Evolutionary conservation across 1,139 yeast genomes (phyloP), one percentile per base, ranked within the genome.

Genomic region (Pichiaceae sp.): DNA sequence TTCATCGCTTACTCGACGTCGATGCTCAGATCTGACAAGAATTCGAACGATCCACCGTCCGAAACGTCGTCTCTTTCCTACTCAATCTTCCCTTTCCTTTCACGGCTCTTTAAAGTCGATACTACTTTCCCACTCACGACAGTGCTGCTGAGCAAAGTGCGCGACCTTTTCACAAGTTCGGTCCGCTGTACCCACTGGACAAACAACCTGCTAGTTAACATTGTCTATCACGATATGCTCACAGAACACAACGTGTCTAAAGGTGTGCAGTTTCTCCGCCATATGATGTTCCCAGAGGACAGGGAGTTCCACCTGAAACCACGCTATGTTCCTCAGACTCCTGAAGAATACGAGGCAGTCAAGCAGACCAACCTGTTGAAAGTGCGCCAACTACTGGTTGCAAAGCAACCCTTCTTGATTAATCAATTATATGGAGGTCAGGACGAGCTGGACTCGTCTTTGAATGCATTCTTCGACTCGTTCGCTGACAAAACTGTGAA

Each of bases 401-500:
- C n/a, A 8, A 28, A 16, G 19, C 3, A 27, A 19, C 14, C 33
- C 12, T 16, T 17, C 29, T 19, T 29, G 11, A 16, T 16, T 17
- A 29, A 20, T 12, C 8, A 18, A 23, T 8, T 29, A 34, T 17
- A 36, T 29, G 17, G 30, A 27, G 2, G 20, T 37, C 17, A 24
- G 24, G 3, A 9, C 15, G 21, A 32, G 37, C 34, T 33, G 5
- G 42, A 43, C 3, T n/a, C 9, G 4, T 33, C 38, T 6, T 20
- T 45, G 4, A 47, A 43, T 8, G 44, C 31, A 21, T 54, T 68
- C 16, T 46, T 70, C 31, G 56, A 58, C 15, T 41, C 56, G 15
- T 62, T 70, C 36, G 57, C 55, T 27, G 52, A 61, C 42, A 57
- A 57, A 38, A 41, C 49, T 16, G 52, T 70, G 16, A 70, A 70